These are phyloP conservation scores for Ceratocystis cubensis DNA, from an alignment of 2,329 filamentous ascomycete genomes.

Conservation along the genomic window DNA sequence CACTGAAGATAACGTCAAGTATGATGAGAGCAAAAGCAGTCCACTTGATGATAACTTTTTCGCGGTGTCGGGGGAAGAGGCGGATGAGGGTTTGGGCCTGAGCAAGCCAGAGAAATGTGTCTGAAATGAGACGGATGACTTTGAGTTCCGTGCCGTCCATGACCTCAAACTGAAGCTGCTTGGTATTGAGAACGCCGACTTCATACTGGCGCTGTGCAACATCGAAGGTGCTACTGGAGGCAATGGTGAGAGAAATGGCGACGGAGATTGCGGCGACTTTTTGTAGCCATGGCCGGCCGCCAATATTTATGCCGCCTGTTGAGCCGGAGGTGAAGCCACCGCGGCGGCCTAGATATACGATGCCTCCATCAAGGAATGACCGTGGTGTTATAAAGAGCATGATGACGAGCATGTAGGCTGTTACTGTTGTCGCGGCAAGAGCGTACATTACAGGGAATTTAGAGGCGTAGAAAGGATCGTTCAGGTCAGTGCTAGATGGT, in stretches of 20 bases:
- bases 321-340: slow-evolving; percentile 81
- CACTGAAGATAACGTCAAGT: slow-evolving; percentile 80
- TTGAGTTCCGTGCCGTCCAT: slow-evolving; percentile 77
- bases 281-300: slow-evolving; percentile 86
- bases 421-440: slow-evolving; percentile 78
- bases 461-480: slow-evolving; percentile 85
- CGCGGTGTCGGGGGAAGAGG: slow-evolving; percentile 87
- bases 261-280: slow-evolving; percentile 64
- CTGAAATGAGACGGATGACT: slow-evolving; percentile 81
- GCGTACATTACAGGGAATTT: slow-evolving; percentile 89
- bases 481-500: slow-evolving; percentile 46
- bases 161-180: slow-evolving; percentile 61
- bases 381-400: slow-evolving; percentile 92
- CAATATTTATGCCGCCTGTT: slow-evolving; percentile 67
- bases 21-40: slow-evolving; percentile 88
- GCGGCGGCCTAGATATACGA: slow-evolving; percentile 65
- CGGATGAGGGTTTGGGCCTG: slow-evolving; percentile 95
- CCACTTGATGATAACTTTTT: slow-evolving; percentile 99
- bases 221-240: slow-evolving; percentile 78
- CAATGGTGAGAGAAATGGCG: slow-evolving; percentile 79
- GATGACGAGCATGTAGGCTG: slow-evolving; percentile 83
- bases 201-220: slow-evolving; percentile 74
- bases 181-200: slow-evolving; percentile 66
- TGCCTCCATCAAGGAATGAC: slow-evolving; percentile 77
- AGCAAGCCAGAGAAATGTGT: slow-evolving; percentile 92